Conservation (phyloP, 345 rosid genomes). For the Nasturtium officinale region DNA sequence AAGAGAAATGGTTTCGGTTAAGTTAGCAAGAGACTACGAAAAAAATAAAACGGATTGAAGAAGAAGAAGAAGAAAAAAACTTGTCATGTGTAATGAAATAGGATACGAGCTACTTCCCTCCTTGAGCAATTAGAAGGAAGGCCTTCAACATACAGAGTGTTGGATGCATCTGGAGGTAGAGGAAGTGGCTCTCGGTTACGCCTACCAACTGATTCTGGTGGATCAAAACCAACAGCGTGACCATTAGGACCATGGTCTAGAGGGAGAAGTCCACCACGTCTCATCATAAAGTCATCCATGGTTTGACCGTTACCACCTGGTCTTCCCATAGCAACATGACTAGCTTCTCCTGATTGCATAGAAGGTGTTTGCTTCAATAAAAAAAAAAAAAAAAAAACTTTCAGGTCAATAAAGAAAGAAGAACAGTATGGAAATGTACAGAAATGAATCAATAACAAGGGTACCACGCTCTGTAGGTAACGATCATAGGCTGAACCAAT, state of each 20-base stretch:
- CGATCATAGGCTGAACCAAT: constrained; percentile 89
- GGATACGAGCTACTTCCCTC: constrained; percentile 97
- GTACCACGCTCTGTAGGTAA: constrained; percentile 74
- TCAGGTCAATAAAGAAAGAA: constrained; percentile 24
- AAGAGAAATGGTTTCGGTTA: background rate
- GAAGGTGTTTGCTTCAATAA: constrained; percentile 65
- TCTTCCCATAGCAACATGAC: constrained; percentile 52
- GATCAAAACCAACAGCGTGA: constrained; percentile 51
- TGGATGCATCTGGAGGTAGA: constrained; percentile 84
- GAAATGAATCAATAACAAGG: constrained; percentile 13
- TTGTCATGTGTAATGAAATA: background rate
- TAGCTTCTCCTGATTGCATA: constrained; percentile 61
- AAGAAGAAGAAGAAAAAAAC: constrained; percentile 3
- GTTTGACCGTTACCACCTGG: constrained; percentile 47
- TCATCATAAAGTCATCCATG: constrained; percentile 47
- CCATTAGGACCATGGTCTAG: constrained; percentile 56
- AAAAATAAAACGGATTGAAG: constrained; percentile 20
- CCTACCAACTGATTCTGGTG: constrained; percentile 52
- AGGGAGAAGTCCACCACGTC: constrained; percentile 51
- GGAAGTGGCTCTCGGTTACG: constrained; percentile 60
- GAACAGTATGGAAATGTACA: background rate
- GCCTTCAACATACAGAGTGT: constrained; percentile 83
- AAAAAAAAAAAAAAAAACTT: constrained; percentile 19
- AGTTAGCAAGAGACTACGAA: no score
- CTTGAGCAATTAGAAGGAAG: constrained; percentile 75